Conservation (phyloP, 2,329 filamentous ascomycete genomes). For the Alternaria dauci region DNA sequence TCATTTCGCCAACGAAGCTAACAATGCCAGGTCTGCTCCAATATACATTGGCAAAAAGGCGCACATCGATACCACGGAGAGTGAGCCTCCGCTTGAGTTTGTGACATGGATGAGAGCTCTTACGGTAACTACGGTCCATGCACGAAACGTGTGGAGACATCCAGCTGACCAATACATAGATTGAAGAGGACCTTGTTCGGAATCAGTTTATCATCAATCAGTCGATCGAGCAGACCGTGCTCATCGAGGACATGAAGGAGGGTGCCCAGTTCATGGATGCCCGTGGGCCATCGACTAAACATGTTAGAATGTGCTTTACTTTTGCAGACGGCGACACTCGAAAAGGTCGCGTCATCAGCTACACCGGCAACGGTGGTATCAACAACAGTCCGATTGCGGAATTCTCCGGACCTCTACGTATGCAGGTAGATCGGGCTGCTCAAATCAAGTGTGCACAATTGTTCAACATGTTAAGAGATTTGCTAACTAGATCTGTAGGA, state of each 20-base stretch:
- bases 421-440: conserved; percentile 77
- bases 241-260: conserved; percentile 73
- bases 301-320: conserved; percentile 77
- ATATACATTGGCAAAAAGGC: conserved; percentile 70
- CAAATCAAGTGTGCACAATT: conserved; percentile 63
- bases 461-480: background rate
- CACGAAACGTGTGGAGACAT: background rate
- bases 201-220: conserved; percentile 86
- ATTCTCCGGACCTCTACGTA: conserved; percentile 68
- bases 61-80: conserved; percentile 65
- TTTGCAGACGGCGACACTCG: conserved; percentile 69
- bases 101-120: conserved; percentile 83
- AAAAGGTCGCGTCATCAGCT: conserved; percentile 62
- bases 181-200: conserved; percentile 79
- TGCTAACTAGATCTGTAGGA: conserved; percentile 26
- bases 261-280: conserved; percentile 75
- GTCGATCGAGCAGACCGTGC: conserved; percentile 81
- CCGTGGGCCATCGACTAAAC: conserved; percentile 59
- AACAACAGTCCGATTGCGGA: conserved; percentile 63
- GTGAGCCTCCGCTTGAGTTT: conserved; percentile 77
- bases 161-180: conserved; percentile 55
- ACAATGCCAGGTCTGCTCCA: conserved; percentile 55
- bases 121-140: conserved; percentile 55
- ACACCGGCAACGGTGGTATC: conserved; percentile 55
- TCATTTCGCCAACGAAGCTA: background rate